Base-by-base conservation (phyloP, 352 stramenopile species). In the Globisporangium ultimum region DNA sequence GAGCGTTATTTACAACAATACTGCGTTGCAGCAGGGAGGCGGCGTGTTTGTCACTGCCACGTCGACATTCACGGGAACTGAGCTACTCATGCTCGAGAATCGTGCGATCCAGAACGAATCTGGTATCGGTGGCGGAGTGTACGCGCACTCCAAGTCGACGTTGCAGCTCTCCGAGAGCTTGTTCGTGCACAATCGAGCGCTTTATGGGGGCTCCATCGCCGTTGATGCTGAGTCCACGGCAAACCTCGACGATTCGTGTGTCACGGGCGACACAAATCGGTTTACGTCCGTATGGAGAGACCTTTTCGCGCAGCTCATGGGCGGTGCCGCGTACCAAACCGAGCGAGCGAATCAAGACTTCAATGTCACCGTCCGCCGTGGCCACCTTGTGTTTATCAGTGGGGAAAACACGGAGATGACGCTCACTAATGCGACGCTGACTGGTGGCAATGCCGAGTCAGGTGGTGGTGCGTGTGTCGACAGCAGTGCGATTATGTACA, bases 1-100 rank as follows among this genome's bases (percentile, higher is more conserved):
- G 10, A 76, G 65, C 21, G 58, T 80, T 8, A 74, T 80, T 12
- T 82, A 82, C 66, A 82, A 82, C 45, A 82, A 82, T 47, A 70
- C 68, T 4, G 73, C 68, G 13, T 24, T 10, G 8, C 48, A 32
- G 1, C 28, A 28, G 41, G 73, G 73, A 7, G 73, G 73, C 2
- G 73, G 50, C 13, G 61, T 80, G 17, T 66, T 55, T 20, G 14
- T 82, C 0, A 17, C 46, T 6, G 32, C 24, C 24, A 32, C 41
- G 17, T 52, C 61, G 8, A 45, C 20, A 8, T 12, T 51, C 9
- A 21, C 5, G 3, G 55, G 13, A 8, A 53, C 24, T 1, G 52
- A 40, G 36, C 43, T 60, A 11, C 22, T 82, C 10, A 58, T 74
- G n/a, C 60, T 79, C 2, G 68, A 79, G 22, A 82, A 82, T 45